A percentile compares a stretch with the other conserved stretches of the same genome.
Conservation (phyloP, 2,329 filamentous ascomycete species). For the Pleurostoma richardsiae region DNA sequence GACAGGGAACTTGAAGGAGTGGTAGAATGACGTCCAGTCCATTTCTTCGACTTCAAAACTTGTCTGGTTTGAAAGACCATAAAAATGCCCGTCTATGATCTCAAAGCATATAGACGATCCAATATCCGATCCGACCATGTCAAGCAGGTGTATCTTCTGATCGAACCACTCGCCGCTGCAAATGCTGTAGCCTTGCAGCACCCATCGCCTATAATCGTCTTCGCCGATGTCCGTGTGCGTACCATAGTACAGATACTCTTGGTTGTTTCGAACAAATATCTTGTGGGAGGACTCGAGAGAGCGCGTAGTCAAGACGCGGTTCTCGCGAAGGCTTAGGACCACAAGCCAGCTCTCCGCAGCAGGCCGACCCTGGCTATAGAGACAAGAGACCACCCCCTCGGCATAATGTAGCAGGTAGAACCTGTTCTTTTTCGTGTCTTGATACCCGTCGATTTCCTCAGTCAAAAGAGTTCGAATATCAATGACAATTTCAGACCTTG, state of each 20-base stretch:
- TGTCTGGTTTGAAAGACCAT: conserved; percentile 63
- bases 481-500: conserved; percentile 48
- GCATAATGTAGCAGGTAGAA: conserved; percentile 54
- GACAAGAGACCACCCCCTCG: conserved; percentile 50
- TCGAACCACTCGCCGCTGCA: conserved; percentile 29
- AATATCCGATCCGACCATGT: conserved; percentile 60
- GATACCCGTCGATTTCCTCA: conserved; percentile 26
- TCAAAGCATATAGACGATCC: conserved; percentile 68
- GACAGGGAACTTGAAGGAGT: conserved; percentile 59
- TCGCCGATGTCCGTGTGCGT: conserved; percentile 50
- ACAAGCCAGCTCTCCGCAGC: conserved; percentile 45
- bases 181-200: conserved; percentile 49
- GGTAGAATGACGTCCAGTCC: conserved; percentile 66
- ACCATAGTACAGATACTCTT: conserved; percentile 59
- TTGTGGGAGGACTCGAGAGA: conserved; percentile 42
- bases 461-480: conserved; percentile 39
- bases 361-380: conserved; percentile 39
- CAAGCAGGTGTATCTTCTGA: conserved; percentile 44
- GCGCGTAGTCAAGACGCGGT: conserved; percentile 33
- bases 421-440: conserved; percentile 29
- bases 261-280: conserved; percentile 64
- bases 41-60: conserved; percentile 57
- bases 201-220: conserved; percentile 59
- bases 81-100: conserved; percentile 60
- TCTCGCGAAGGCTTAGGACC: conserved; percentile 35